Percentiles rank a stretch among this genome's conserved stretches.
Evolutionary conservation across 192 early-diverging fungal species (phyloP).

Genomic region (Chytriomyces sp.): DNA sequence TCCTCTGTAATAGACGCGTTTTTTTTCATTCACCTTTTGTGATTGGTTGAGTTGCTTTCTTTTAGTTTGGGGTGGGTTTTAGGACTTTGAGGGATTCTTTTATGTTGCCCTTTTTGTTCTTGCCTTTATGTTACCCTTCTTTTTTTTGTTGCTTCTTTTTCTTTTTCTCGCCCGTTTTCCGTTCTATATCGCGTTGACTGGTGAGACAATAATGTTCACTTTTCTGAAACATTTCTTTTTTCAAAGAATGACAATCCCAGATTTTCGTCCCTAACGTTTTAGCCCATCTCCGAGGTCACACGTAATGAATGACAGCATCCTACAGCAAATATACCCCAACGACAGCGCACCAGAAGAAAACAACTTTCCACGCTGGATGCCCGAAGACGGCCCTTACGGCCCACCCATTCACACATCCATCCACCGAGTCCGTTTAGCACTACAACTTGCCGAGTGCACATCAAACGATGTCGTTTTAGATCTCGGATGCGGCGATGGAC

Average conservation of each 20-base stretch:
- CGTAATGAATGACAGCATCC: background rate
- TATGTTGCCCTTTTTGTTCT: too few species aligned
- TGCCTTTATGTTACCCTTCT: too few species aligned
- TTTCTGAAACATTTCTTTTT: too few species aligned
- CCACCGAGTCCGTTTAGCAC: slow-evolving; percentile 39
- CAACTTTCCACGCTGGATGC: slow-evolving; percentile 61
- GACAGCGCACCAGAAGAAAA: slow-evolving; percentile 24
- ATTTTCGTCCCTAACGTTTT: background rate
- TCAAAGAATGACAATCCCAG: background rate
- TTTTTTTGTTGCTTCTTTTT: too few species aligned
- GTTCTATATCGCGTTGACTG: too few species aligned
- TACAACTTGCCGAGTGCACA: slow-evolving; percentile 5
- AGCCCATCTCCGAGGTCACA: background rate
- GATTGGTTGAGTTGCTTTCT: too few species aligned
- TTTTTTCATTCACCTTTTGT: too few species aligned
- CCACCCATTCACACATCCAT: slow-evolving; percentile 66
- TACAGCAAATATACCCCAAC: background rate
- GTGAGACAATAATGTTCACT: too few species aligned
- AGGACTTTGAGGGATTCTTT: too few species aligned
- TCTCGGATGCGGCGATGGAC: slow-evolving; percentile 61
- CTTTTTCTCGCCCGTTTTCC: too few species aligned
- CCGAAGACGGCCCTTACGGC: slow-evolving; percentile 57
- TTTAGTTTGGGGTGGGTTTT: too few species aligned
- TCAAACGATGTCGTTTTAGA: slow-evolving; percentile 54
- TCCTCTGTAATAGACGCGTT: slow-evolving; percentile 30